phyloP scores from a whole-genome alignment of 2,329 filamentous ascomycete genomes.

The Arthrobotrys conoides region DNA sequence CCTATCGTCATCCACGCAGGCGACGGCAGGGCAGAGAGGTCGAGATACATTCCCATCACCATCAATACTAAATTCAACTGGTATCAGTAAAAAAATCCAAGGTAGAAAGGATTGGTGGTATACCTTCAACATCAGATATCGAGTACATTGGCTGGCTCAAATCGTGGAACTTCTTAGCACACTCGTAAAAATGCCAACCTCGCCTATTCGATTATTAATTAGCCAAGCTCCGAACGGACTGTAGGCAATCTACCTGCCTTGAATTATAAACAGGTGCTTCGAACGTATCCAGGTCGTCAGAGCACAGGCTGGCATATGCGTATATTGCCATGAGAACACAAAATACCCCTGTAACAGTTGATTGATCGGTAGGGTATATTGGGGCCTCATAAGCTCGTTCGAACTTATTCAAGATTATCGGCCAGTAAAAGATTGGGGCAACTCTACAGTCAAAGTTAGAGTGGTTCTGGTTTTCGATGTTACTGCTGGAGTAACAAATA shows the following conservation, averaged over 20 bases:
- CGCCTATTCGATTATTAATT: constrained; percentile 46
- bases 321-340: constrained; percentile 54
- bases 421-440: constrained; percentile 54
- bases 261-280: constrained; percentile 47
- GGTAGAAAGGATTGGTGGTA: not conserved
- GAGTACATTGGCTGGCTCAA: constrained; percentile 63
- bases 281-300: constrained; percentile 47
- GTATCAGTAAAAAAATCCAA: constrained; percentile 37
- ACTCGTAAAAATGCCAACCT: constrained; percentile 64
- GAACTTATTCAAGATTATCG: constrained; percentile 52
- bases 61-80: constrained; percentile 60
- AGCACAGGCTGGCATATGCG: constrained; percentile 48
- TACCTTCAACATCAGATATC: constrained; percentile 63
- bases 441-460: constrained; percentile 23
- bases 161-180: constrained; percentile 63
- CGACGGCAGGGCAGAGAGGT: constrained; percentile 63
- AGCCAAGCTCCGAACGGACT: not conserved
- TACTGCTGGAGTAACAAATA: constrained; percentile 4
- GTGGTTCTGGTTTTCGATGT: not conserved
- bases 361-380: constrained; percentile 47
- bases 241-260: constrained; percentile 1
- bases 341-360: constrained; percentile 41
- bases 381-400: constrained; percentile 57
- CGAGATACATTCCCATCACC: constrained; percentile 64
- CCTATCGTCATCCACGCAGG: constrained; percentile 64